Evolutionary conservation across 805 yeast species (phyloP).

Genomic region (Yarrowia sp.): DNA sequence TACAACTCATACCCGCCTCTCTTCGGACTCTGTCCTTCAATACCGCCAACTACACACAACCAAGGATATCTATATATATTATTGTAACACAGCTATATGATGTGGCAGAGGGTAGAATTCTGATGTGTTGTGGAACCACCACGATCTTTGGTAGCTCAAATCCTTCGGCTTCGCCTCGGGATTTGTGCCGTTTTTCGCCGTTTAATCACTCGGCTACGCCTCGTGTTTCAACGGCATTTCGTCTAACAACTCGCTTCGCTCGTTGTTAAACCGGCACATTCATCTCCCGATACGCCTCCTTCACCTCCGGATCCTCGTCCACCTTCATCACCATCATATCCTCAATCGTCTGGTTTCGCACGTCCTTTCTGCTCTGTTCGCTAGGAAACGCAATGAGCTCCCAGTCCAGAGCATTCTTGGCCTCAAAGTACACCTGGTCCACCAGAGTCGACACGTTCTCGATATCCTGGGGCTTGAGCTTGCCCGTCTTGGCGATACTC

Average conservation of each 20-base stretch:
- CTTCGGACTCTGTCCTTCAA: too few species aligned
- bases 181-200: too few species aligned
- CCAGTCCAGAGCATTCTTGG: conserved; percentile 35
- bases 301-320: conserved; percentile 37
- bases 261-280: conserved; percentile 4
- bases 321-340: conserved; percentile 29
- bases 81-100: too few species aligned
- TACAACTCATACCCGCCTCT: too few species aligned
- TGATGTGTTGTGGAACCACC: too few species aligned
- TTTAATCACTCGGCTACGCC: background rate
- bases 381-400: conserved; percentile 28
- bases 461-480: conserved; percentile 35
- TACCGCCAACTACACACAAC: too few species aligned
- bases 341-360: conserved; percentile 17
- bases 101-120: too few species aligned
- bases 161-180: too few species aligned
- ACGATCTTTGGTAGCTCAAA: background rate
- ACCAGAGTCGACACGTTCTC: conserved; percentile 28
- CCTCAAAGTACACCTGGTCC: conserved; percentile 28
- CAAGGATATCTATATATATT: too few species aligned
- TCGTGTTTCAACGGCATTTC: too few species aligned
- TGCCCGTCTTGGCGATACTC: conserved; percentile 28
- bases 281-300: conserved; percentile 22
- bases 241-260: too few species aligned
- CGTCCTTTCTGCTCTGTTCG: background rate